A percentile compares a stretch with the other conserved stretches of the same genome.
Conservation (phyloP, 176 grass and related monocot genomes). For the Musa acuminata region DNA sequence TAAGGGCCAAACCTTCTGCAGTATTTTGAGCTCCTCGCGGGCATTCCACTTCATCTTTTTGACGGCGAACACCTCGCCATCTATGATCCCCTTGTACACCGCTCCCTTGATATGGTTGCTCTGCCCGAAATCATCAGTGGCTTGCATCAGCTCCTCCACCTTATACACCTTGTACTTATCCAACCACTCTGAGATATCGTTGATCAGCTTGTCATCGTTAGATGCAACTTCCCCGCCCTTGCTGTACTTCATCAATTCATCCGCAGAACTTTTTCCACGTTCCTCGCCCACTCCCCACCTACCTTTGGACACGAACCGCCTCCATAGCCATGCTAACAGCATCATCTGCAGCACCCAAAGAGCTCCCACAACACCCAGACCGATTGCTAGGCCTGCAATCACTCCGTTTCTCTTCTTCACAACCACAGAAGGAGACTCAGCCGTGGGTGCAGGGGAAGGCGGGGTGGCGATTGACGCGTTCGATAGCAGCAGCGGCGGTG, state of each 20-base stretch:
- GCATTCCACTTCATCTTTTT: slow-evolving; percentile 99
- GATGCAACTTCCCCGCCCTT: slow-evolving; percentile 13
- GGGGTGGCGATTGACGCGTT: slow-evolving; percentile 13
- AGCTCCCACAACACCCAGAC: slow-evolving; percentile 42
- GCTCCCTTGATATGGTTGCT: slow-evolving; percentile 51
- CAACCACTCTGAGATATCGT: slow-evolving; percentile 83
- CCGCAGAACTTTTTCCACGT: not conserved
- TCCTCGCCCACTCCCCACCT: not conserved
- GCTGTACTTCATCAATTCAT: not conserved
- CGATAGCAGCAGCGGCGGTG: slow-evolving; percentile 55
- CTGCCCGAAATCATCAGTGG: slow-evolving; percentile 45
- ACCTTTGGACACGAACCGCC: slow-evolving; percentile 8
- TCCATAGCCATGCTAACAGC: slow-evolving; percentile 32
- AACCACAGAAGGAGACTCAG: slow-evolving; percentile 4
- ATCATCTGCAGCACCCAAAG: slow-evolving; percentile 48
- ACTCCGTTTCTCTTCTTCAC: slow-evolving; percentile 35
- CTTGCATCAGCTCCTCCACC: slow-evolving; percentile 55
- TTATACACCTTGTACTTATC: slow-evolving; percentile 91
- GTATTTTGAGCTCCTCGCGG: slow-evolving; percentile 89
- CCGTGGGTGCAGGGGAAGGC: slow-evolving; percentile 20
- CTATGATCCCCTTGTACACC: slow-evolving; percentile 73
- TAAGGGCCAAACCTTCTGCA: slow-evolving; percentile 58
- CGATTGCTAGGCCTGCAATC: slow-evolving; percentile 51
- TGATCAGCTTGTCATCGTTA: slow-evolving; percentile 28
- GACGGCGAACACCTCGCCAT: slow-evolving; percentile 70